A percentile compares a stretch with the other conserved stretches of the same genome.
These are phyloP conservation scores for Achlya hypogyna DNA, from an alignment of 352 stramenopile species.

Conservation along the genomic window DNA sequence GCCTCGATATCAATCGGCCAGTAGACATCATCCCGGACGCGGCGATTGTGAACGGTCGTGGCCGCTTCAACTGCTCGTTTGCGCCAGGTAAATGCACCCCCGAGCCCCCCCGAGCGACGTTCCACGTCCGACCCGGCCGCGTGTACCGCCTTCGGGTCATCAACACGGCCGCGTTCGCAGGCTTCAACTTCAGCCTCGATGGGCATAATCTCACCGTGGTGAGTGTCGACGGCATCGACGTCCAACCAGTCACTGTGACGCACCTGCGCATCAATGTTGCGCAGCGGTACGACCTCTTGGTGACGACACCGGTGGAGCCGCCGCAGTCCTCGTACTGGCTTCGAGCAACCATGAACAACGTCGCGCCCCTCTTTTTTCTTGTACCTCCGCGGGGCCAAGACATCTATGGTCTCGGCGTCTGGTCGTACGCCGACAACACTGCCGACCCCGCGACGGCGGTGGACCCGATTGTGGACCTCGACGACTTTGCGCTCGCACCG, in stretches of 20 bases:
- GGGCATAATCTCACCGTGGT: constrained; percentile 35
- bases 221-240: constrained; percentile 27
- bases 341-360: constrained; percentile 28
- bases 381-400: background rate
- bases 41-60: constrained; percentile 35
- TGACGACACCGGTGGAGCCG: background rate
- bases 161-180: constrained; percentile 32
- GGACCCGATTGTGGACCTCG: background rate
- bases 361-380: constrained; percentile 18
- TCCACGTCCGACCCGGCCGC: constrained; percentile 27
- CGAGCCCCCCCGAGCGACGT: constrained; percentile 23
- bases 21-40: constrained; percentile 21
- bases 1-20: background rate
- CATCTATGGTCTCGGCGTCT: background rate
- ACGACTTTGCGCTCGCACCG: background rate
- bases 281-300: constrained; percentile 15
- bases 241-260: constrained; percentile 24
- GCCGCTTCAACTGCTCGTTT: constrained; percentile 33
- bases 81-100: constrained; percentile 23
- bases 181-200: constrained; percentile 41
- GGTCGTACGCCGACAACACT: background rate
- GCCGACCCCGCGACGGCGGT: background rate
- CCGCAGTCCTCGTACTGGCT: background rate
- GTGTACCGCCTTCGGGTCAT: constrained; percentile 37
- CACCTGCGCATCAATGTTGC: constrained; percentile 27